Percentiles rank a stretch among this genome's conserved stretches.
Conservation (phyloP, 1,284 basidiomycete species). For the Cutaneotrichosporon daszewskae region DNA sequence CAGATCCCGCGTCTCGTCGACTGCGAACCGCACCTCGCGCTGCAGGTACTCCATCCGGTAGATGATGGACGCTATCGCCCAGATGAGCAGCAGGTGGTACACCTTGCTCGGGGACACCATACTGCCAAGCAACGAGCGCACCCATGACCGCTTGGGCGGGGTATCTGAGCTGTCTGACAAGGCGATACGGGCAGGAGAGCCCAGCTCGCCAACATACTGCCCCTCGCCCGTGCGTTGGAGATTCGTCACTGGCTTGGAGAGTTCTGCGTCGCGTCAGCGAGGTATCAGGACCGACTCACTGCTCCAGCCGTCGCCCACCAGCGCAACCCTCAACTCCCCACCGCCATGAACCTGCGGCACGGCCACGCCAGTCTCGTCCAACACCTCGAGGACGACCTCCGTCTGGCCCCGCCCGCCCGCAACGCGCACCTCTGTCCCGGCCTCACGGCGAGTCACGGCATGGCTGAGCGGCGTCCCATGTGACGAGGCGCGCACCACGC, state of each 20-base stretch:
- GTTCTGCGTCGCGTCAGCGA: constrained; percentile 13
- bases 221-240: constrained; percentile 8
- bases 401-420: constrained; percentile 13
- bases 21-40: constrained; percentile 34
- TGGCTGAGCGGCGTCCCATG: constrained; percentile 7
- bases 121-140: neutral
- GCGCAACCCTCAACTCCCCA: constrained; percentile 22
- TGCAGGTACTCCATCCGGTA: constrained; percentile 32
- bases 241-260: constrained; percentile 10
- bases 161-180: too few species aligned
- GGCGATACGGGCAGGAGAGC: too few species aligned
- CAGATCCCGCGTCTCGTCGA: constrained; percentile 36
- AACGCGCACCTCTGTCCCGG: constrained; percentile 7
- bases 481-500: constrained; percentile 18
- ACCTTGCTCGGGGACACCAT: constrained; percentile 28
- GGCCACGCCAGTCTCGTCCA: constrained; percentile 14
- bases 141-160: too few species aligned
- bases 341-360: constrained; percentile 19
- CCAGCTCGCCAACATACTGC: too few species aligned
- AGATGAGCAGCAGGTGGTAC: constrained; percentile 32
- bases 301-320: constrained; percentile 26
- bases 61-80: constrained; percentile 28
- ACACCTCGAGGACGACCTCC: constrained; percentile 26
- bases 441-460: neutral
- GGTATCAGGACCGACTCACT: constrained; percentile 18